Evolutionary conservation across 2,329 filamentous ascomycete species (phyloP).

Genomic region (Fusarium illudens): DNA sequence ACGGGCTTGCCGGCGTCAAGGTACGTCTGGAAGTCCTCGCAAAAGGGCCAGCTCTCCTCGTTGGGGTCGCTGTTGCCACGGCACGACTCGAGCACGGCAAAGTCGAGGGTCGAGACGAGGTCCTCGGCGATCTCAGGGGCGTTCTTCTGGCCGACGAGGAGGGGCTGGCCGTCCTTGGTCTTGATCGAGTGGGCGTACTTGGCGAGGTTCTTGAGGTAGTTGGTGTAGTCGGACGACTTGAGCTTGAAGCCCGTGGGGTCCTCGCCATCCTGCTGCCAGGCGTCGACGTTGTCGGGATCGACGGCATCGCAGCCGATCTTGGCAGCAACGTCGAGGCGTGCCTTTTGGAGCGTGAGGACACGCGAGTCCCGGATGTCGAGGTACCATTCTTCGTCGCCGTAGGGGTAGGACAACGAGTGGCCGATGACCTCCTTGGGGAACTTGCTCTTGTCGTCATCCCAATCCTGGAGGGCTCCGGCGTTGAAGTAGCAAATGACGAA

Average conservation of each 20-base stretch:
- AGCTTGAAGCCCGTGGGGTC: slow-evolving; percentile 45
- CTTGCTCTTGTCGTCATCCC: slow-evolving; percentile 39
- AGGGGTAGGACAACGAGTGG: slow-evolving; percentile 38
- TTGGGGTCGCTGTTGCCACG: slow-evolving; percentile 34
- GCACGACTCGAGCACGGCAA: slow-evolving; percentile 50
- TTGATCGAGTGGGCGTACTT: slow-evolving; percentile 42
- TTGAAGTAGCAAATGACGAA: slow-evolving; percentile 49
- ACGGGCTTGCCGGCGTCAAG: slow-evolving; percentile 44
- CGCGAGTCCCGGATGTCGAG: slow-evolving; percentile 40
- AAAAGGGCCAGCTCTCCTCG: slow-evolving; percentile 39
- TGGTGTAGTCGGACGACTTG: slow-evolving; percentile 40
- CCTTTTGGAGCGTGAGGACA: slow-evolving; percentile 45
- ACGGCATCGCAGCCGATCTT: slow-evolving; percentile 45
- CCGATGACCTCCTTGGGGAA: slow-evolving; percentile 41
- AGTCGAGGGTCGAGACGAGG: slow-evolving; percentile 43
- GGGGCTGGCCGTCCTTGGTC: slow-evolving; percentile 34
- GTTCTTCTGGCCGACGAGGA: slow-evolving; percentile 49
- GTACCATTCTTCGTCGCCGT: slow-evolving; percentile 43
- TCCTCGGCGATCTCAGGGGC: slow-evolving; percentile 40
- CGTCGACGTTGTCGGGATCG: slow-evolving; percentile 49
- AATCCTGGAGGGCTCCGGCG: slow-evolving; percentile 43
- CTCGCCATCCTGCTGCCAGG: slow-evolving; percentile 38
- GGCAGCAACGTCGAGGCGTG: slow-evolving; percentile 42
- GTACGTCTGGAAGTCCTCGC: slow-evolving; percentile 44
- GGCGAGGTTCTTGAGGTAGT: slow-evolving; percentile 44